Conservation (phyloP, 805 yeast genomes). For the Zygosaccharomyces kombuchaensis region DNA sequence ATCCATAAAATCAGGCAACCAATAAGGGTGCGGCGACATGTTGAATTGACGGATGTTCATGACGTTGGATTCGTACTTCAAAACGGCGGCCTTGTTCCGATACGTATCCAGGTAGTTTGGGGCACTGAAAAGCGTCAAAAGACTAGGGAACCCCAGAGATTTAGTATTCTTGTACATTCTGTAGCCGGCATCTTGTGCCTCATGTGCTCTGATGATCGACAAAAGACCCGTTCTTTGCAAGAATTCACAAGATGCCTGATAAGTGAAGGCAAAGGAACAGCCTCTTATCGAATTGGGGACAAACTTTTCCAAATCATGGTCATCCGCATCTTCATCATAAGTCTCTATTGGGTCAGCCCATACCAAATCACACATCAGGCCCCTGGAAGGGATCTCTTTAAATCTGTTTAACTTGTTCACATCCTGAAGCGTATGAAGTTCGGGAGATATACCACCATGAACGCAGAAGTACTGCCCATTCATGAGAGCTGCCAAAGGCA, state of each 20-base stretch:
- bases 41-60: constrained; percentile 96
- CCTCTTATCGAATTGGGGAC: constrained; percentile 76
- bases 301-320: constrained; percentile 38
- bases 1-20: constrained; percentile 96
- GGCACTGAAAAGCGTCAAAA: constrained; percentile 89
- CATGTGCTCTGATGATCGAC: constrained; percentile 91
- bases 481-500: constrained; percentile 91
- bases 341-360: constrained; percentile 97
- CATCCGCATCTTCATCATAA: constrained; percentile 61
- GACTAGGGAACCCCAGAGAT: constrained; percentile 81
- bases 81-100: constrained; percentile 91
- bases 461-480: constrained; percentile 92
- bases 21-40: constrained; percentile 90
- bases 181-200: constrained; percentile 96
- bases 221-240: constrained; percentile 71
- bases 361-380: constrained; percentile 87
- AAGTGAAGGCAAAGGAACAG: constrained; percentile 87
- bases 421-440: constrained; percentile 65
- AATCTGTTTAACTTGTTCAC: constrained; percentile 69
- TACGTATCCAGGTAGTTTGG: constrained; percentile 92
- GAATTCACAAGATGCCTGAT: constrained; percentile 74
- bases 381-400: constrained; percentile 88
- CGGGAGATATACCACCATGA: constrained; percentile 94
- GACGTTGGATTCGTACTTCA: constrained; percentile 85
- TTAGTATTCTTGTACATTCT: constrained; percentile 86